Percentiles rank a stretch among this genome's conserved stretches.
These are phyloP conservation scores for Naematelia encephala DNA, from an alignment of 768 basidiomycete species.

Conservation along the genomic window DNA sequence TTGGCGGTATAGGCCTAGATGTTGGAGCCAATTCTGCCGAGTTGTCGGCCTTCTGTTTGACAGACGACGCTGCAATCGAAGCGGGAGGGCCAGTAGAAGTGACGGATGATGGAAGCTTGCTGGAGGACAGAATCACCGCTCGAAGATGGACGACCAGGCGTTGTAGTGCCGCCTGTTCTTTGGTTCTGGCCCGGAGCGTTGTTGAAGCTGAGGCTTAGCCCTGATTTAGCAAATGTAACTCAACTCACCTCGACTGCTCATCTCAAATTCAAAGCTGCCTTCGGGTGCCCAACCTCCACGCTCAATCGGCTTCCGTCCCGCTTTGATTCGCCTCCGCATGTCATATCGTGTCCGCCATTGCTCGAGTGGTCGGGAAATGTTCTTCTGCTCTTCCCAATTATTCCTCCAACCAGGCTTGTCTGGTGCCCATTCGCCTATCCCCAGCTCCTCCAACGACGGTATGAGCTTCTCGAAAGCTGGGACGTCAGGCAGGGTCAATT, in stretches of 20 bases:
- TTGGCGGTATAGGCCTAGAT: not conserved
- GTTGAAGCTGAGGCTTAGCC: constrained; percentile 23
- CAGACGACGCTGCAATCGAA: not conserved
- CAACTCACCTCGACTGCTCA: constrained; percentile 26
- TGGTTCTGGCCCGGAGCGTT: constrained; percentile 8
- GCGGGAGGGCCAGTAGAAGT: not conserved
- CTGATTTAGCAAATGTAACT: not conserved
- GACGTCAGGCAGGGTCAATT: constrained; percentile 26
- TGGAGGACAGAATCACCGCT: constrained; percentile 20
- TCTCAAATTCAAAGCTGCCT: constrained; percentile 46
- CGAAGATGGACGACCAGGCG: constrained; percentile 26
- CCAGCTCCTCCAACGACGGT: constrained; percentile 32
- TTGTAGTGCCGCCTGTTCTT: constrained; percentile 23
- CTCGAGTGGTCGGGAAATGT: constrained; percentile 7
- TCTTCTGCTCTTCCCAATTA: constrained; percentile 12
- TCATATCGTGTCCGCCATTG: constrained; percentile 19
- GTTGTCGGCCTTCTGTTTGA: not conserved
- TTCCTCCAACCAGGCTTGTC: constrained; percentile 36
- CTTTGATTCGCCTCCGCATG: constrained; percentile 13
- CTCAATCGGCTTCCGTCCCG: constrained; percentile 20
- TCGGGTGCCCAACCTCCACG: constrained; percentile 46
- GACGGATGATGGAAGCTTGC: constrained; percentile 15
- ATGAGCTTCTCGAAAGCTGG: constrained; percentile 39
- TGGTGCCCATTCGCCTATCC: constrained; percentile 33
- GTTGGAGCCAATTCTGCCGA: not conserved